These are phyloP conservation scores for Neurospora cerealis DNA, from an alignment of 495 filamentous ascomycete species.

Conservation along the genomic window DNA sequence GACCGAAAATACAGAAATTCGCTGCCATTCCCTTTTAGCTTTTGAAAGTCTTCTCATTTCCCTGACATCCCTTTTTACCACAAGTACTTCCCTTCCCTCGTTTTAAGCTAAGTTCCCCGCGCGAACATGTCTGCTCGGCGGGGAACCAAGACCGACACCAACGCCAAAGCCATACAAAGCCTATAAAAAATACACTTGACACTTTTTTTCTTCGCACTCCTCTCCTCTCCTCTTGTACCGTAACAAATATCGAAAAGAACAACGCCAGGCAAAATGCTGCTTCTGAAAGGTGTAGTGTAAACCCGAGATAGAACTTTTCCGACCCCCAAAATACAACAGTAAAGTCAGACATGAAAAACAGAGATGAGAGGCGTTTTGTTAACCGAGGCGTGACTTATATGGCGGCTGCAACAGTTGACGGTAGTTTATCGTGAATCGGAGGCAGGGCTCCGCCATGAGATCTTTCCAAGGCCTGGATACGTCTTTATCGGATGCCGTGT, in stretches of 20 bases:
- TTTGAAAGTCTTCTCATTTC: background rate
- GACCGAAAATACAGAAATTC: background rate
- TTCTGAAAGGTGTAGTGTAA: background rate
- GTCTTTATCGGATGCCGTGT: background rate
- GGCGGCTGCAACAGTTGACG: background rate
- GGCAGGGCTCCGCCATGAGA: background rate
- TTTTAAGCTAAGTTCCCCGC: background rate
- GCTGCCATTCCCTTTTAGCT: background rate
- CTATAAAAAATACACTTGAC: background rate
- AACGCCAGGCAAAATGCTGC: background rate
- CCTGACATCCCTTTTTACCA: background rate
- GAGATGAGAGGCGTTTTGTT: background rate
- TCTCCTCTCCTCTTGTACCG: background rate
- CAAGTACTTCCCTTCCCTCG: background rate
- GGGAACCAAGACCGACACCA: background rate
- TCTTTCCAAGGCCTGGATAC: background rate
- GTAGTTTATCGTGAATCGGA: background rate
- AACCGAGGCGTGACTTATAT: background rate
- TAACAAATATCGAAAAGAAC: background rate
- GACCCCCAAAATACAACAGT: background rate
- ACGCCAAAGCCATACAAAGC: background rate
- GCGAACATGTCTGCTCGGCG: background rate
- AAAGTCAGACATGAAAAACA: background rate
- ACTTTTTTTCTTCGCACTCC: background rate
- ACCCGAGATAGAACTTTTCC: background rate